These are phyloP conservation scores for Clonostachys sp. DNA, from an alignment of 2,329 filamentous ascomycete species.

Conservation along the genomic window DNA sequence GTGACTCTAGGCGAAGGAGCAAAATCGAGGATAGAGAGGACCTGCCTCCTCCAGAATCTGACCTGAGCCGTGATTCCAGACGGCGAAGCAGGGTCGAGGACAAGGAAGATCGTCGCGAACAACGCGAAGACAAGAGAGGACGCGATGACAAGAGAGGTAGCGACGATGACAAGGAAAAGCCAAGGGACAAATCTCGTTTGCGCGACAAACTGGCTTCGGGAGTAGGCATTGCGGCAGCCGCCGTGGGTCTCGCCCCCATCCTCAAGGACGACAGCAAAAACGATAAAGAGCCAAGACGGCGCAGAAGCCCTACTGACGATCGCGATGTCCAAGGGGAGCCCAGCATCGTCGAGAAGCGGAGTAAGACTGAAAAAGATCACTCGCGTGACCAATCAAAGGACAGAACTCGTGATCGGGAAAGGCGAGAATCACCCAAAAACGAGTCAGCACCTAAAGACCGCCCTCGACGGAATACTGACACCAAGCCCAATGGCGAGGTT, in stretches of 20 bases:
- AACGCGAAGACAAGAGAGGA: constrained; percentile 13
- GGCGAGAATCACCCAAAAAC: not conserved
- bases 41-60: constrained; percentile 3
- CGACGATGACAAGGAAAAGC: constrained; percentile 25
- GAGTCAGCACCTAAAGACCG: constrained; percentile 7
- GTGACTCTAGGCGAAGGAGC: constrained; percentile 3
- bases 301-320: constrained; percentile 23
- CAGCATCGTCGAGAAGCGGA: constrained; percentile 3
- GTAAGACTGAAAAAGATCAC: not conserved
- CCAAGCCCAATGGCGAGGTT: constrained; percentile 27
- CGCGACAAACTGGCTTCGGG: constrained; percentile 44
- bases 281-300: constrained; percentile 6
- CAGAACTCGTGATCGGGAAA: not conserved
- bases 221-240: constrained; percentile 41
- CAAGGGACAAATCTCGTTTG: constrained; percentile 29
- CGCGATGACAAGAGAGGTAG: constrained; percentile 19
- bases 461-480: constrained; percentile 30
- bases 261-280: constrained; percentile 30
- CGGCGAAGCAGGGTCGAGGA: constrained; percentile 3
- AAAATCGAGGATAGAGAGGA: not conserved
- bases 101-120: constrained; percentile 4
- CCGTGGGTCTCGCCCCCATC: constrained; percentile 34
- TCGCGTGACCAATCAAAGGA: not conserved
- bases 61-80: constrained; percentile 4
- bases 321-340: constrained; percentile 12